phyloP scores from a whole-genome alignment of 257 asterid genomes.

The Knoxia roxburghii region DNA sequence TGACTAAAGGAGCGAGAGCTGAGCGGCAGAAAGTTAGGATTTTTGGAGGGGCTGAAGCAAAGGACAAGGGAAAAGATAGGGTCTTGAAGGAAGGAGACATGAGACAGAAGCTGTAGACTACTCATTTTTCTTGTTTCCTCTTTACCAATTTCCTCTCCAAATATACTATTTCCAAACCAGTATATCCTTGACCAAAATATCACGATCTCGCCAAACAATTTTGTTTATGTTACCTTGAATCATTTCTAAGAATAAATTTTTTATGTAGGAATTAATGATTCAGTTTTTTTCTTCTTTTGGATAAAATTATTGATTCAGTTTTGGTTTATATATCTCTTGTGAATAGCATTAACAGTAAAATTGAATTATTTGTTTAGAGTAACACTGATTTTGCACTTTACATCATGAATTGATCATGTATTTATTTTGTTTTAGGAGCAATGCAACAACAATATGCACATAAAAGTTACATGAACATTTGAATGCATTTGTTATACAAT shows the following conservation, averaged over 20 bases:
- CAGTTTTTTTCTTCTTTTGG: too few species aligned
- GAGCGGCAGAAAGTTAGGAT: conserved; percentile 13
- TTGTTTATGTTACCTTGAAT: too few species aligned
- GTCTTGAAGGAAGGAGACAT: conserved; percentile 31
- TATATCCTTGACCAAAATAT: not conserved
- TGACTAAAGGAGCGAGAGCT: conserved; percentile 18
- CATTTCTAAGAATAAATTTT: too few species aligned
- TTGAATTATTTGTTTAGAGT: too few species aligned
- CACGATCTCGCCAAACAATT: not conserved
- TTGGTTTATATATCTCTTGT: too few species aligned
- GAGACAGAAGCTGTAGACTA: conserved; percentile 36
- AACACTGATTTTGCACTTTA: too few species aligned
- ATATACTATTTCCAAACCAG: not conserved
- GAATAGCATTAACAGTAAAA: too few species aligned
- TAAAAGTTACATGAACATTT: not conserved
- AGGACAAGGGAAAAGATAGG: conserved; percentile 28
- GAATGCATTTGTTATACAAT: conserved; percentile 3
- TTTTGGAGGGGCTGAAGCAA: conserved; percentile 20
- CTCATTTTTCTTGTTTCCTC: conserved; percentile 24
- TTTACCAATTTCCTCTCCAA: conserved; percentile 11
- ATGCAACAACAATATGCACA: not conserved
- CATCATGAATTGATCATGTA: too few species aligned
- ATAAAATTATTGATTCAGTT: too few species aligned
- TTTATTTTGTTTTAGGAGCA: too few species aligned
- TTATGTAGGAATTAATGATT: too few species aligned